Evolutionary conservation across 495 filamentous ascomycete species (phyloP), one percentile per base, ranked within the genome.

Genomic region (Annulohypoxylon moriforme): DNA sequence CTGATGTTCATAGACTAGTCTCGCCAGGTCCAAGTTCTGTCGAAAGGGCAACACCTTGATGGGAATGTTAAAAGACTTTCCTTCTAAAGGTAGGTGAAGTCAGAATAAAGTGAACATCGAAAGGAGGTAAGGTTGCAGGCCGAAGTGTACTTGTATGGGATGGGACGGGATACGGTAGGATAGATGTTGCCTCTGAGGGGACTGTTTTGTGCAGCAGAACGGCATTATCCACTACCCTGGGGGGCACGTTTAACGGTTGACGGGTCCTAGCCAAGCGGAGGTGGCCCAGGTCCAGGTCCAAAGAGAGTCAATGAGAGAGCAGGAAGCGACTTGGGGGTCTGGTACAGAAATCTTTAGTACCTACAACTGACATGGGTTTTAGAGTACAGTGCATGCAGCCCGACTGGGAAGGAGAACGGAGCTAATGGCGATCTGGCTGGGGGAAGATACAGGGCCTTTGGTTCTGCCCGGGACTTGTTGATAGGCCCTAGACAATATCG

Each of bases 381-480:
- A 76, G 74, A 79, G 75, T 76, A 80, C 78, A 80, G 77, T 79
- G 79, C 80, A 80, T 80, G 80, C 83, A 84, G 81, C 83, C 82
- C 76, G 77, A 84, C 79, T 83, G 79, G 83, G 82, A 85, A 85
- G 83, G 83, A 85, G 83, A 69, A 81, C 74, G 80, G 77, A 79
- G 78, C 75, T 76, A 82, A 83, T 79, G 79, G 78, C 78, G 81
- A 83, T 83, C 81, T 82, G 78, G 78, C 78, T 77, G 75, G 75
- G 76, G 68, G 71, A 76, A 72, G 71, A 71, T 75, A 73, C 74
- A 75, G 72, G 72, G 75, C 72, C 62, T 69, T 67, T 64, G 71
- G 67, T 73, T 74, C 71, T 75, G 65, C 68, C 74, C 76, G 74
- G 74, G 71, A 78, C 69, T 74, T 78, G 70, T 67, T 73, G 64